Conservation (phyloP, 1,284 basidiomycete species). For the Pseudomicrostroma phylloplanum region DNA sequence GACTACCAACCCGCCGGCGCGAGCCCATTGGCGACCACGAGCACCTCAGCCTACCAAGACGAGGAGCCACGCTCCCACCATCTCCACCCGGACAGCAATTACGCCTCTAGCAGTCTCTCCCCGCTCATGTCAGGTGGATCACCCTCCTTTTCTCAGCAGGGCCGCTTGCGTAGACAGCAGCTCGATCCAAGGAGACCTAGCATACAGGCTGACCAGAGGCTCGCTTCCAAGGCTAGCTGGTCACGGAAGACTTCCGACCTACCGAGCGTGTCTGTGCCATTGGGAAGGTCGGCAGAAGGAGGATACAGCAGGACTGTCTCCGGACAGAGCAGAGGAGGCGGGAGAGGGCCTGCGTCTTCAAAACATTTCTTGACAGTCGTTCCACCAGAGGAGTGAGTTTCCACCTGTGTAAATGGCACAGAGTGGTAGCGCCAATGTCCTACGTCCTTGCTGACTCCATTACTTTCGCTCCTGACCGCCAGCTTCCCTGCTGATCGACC, state of each 20-base stretch:
- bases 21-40: neutral
- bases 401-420: neutral
- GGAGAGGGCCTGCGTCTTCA: slow-evolving; percentile 22
- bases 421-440: neutral
- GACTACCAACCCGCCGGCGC: too few relatives aligned
- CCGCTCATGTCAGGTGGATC: neutral
- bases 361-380: slow-evolving; percentile 34
- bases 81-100: neutral
- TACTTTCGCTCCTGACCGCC: neutral
- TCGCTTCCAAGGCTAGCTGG: slow-evolving; percentile 5
- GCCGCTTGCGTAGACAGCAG: too few relatives aligned
- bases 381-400: slow-evolving; percentile 24
- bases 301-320: slow-evolving; percentile 20
- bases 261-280: neutral
- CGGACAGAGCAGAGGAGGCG: slow-evolving; percentile 13
- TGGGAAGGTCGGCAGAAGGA: neutral
- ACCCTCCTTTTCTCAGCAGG: neutral
- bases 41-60: neutral
- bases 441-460: neutral
- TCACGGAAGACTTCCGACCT: slow-evolving; percentile 4
- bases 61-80: neutral
- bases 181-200: too few relatives aligned
- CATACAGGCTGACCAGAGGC: too few relatives aligned
- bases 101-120: neutral
- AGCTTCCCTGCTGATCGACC: slow-evolving; percentile 19